phyloP scores from a whole-genome alignment of 768 basidiomycete species.

The Leucosporidium scottii region DNA sequence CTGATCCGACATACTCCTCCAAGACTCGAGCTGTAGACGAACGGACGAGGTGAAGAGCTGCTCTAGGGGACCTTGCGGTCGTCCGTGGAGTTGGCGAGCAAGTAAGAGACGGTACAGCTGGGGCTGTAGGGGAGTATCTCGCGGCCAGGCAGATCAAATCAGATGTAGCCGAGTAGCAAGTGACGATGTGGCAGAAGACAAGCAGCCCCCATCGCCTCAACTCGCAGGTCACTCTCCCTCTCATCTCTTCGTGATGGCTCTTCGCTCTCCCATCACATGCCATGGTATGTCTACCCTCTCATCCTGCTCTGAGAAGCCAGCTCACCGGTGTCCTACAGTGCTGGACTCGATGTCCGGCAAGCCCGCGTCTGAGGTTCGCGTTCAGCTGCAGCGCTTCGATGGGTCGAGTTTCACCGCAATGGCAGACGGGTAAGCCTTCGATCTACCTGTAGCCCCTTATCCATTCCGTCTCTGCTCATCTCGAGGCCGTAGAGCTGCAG shows the following conservation, averaged over 20 bases:
- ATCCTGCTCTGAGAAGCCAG: neutral
- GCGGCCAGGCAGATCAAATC: too few species aligned
- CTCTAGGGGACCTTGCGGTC: too few species aligned
- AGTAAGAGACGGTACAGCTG: too few species aligned
- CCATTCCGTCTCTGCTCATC: neutral
- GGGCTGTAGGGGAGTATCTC: too few species aligned
- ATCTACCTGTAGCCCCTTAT: neutral
- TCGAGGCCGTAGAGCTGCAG: neutral
- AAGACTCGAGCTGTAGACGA: too few species aligned
- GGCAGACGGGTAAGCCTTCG: constrained; percentile 32
- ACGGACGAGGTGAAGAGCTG: too few species aligned
- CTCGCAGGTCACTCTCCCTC: too few species aligned
- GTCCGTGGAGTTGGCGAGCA: too few species aligned
- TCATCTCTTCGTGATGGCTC: neutral
- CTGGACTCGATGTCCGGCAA: constrained; percentile 40
- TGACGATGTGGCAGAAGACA: too few species aligned
- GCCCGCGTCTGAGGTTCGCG: constrained; percentile 36
- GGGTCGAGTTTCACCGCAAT: constrained; percentile 34
- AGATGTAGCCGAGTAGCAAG: too few species aligned
- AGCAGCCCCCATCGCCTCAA: too few species aligned
- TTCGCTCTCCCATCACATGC: constrained; percentile 40
- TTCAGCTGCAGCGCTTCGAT: constrained; percentile 38
- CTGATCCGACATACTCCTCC: too few species aligned
- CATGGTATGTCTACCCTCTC: constrained; percentile 30
- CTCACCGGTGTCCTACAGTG: constrained; percentile 26